Conservation (phyloP, 768 basidiomycete species). For the Tephrocybe sp. region DNA sequence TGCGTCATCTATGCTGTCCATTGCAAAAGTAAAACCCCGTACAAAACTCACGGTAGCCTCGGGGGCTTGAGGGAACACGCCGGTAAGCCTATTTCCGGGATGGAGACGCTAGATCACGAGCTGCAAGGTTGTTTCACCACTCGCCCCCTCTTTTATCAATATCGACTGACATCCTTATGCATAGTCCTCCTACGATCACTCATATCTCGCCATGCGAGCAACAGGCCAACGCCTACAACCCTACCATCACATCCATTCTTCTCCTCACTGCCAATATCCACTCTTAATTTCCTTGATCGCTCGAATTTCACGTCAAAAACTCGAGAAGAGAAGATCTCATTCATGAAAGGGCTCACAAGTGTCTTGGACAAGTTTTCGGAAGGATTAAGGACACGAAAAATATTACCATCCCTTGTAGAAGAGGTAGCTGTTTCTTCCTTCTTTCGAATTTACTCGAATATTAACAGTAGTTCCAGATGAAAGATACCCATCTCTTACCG, state of each 20-base stretch:
- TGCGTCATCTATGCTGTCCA: conserved; percentile 92
- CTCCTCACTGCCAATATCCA: conserved; percentile 93
- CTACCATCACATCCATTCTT: conserved; percentile 90
- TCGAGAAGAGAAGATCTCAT: conserved; percentile 93
- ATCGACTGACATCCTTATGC: conserved; percentile 4
- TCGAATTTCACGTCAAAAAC: conserved; percentile 94
- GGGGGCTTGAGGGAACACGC: conserved; percentile 69
- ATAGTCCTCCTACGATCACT: conserved; percentile 78
- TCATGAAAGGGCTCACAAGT: conserved; percentile 84
- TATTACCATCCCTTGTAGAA: conserved; percentile 89
- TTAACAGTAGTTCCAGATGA: conserved; percentile 61
- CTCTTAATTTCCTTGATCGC: conserved; percentile 93
- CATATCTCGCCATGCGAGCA: conserved; percentile 74
- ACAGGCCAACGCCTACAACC: conserved; percentile 74
- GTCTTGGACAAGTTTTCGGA: conserved; percentile 88
- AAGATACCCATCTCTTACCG: conserved; percentile 89
- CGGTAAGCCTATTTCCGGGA: conserved; percentile 58
- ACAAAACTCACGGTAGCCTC: conserved; percentile 79
- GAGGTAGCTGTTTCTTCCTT: conserved; percentile 53
- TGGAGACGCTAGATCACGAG: conserved; percentile 68
- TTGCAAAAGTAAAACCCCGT: conserved; percentile 83
- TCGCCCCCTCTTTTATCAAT: neutral
- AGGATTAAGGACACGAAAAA: conserved; percentile 82
- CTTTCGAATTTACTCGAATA: conserved; percentile 1
- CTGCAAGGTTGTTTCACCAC: conserved; percentile 54